Conservation (phyloP, 2,329 filamentous ascomycete species). For the Apiospora saccharicola region DNA sequence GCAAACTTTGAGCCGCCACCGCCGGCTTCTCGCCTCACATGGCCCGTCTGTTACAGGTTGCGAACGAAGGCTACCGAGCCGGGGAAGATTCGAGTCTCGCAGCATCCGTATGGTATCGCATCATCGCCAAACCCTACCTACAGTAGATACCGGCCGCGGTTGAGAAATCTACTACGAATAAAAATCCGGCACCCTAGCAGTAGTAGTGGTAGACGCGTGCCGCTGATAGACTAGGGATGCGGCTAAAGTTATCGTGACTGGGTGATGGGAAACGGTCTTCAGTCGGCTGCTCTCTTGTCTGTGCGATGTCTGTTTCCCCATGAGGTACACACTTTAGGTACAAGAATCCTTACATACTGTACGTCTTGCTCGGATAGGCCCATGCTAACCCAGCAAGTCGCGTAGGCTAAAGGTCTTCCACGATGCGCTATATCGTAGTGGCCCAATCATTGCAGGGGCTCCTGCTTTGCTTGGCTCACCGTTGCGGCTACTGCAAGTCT, state of each 20-base stretch:
- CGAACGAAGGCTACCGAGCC: neutral
- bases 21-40: neutral
- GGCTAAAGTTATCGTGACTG: constrained; percentile 12
- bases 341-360: neutral
- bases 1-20: constrained; percentile 4
- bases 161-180: neutral
- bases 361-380: constrained; percentile 2
- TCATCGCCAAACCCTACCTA: neutral
- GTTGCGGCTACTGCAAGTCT: constrained; percentile 26
- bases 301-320: constrained; percentile 7
- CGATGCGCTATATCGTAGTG: constrained; percentile 19
- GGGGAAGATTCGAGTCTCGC: neutral
- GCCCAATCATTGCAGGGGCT: constrained; percentile 18
- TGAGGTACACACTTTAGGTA: neutral
- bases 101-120: neutral
- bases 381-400: constrained; percentile 15
- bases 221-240: constrained; percentile 9
- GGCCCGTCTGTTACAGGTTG: neutral
- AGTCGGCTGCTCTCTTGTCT: constrained; percentile 10
- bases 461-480: constrained; percentile 24
- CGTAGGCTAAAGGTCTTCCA: neutral
- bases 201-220: neutral
- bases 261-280: constrained; percentile 5
- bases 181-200: neutral
- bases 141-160: neutral